Percentiles rank a stretch among this genome's conserved stretches.
Conservation (phyloP, 257 asterid genomes). For the Dorcoceras hygrometricum region DNA sequence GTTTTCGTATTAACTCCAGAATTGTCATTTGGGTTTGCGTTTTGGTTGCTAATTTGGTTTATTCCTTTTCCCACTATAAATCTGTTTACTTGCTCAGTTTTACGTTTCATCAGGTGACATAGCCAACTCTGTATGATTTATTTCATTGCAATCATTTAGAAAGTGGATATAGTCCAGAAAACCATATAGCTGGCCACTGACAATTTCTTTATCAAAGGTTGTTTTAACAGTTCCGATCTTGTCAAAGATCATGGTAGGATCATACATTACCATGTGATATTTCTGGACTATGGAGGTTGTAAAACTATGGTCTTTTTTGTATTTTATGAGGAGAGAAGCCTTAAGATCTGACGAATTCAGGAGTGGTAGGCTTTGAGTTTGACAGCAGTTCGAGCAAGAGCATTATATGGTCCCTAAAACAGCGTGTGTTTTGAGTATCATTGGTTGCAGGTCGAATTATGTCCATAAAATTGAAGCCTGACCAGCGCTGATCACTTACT, state of each 20-base stretch:
- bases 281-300: background rate
- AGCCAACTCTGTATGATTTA: background rate
- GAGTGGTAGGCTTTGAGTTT: background rate
- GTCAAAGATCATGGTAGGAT: background rate
- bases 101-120: background rate
- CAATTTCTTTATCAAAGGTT: background rate
- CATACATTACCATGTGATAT: background rate
- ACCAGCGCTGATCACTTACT: background rate
- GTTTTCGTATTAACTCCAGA: constrained; percentile 30
- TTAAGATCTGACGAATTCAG: background rate
- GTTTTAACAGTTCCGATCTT: background rate
- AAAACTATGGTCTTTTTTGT: no score
- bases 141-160: background rate
- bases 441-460: background rate
- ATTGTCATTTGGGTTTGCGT: background rate
- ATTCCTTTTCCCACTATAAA: constrained; percentile 5
- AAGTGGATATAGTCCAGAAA: background rate
- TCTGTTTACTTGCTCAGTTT: constrained; percentile 11
- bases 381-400: background rate
- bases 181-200: background rate
- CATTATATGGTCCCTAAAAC: background rate
- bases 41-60: background rate
- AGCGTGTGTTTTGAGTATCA: background rate
- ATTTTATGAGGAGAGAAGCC: background rate
- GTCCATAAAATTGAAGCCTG: background rate